Conservation (phyloP, 2,329 filamentous ascomycete genomes). For the Aspergillus versicolor region DNA sequence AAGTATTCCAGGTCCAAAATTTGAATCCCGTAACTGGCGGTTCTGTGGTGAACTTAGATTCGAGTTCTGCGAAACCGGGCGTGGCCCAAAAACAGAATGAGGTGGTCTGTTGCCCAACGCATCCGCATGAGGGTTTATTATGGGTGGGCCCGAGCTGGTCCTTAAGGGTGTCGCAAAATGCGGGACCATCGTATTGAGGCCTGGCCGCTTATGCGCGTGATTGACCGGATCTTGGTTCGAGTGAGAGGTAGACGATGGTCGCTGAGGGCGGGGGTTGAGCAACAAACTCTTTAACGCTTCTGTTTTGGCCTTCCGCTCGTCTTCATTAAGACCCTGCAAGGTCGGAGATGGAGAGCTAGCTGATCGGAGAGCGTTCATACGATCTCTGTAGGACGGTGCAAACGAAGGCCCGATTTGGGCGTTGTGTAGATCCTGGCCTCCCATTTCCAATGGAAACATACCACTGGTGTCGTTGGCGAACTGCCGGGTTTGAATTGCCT, state of each 20-base stretch:
- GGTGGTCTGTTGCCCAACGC: conserved; percentile 18
- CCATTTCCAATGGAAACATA: conserved; percentile 69
- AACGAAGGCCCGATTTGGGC: conserved; percentile 64
- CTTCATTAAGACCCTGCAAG: conserved; percentile 32
- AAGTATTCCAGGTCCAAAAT: conserved; percentile 32
- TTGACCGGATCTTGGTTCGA: conserved; percentile 22
- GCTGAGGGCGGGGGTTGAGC: conserved; percentile 42
- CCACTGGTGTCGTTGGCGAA: conserved; percentile 52
- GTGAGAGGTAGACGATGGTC: conserved; percentile 33
- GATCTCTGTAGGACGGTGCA: conserved; percentile 56
- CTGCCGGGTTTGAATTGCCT: conserved; percentile 41
- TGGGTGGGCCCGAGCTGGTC: conserved; percentile 35
- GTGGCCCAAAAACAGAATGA: conserved; percentile 17
- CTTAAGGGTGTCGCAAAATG: conserved; percentile 33
- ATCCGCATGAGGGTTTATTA: conserved; percentile 20
- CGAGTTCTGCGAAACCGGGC: conserved; percentile 24
- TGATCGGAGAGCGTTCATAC: conserved; percentile 45
- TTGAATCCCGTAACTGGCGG: conserved; percentile 30
- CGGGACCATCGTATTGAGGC: conserved; percentile 22
- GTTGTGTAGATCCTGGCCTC: conserved; percentile 55
- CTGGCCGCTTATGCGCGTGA: conserved; percentile 18
- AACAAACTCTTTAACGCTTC: conserved; percentile 47
- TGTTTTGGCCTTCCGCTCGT: conserved; percentile 43
- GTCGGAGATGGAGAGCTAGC: conserved; percentile 33
- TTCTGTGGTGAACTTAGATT: conserved; percentile 23